Conservation (phyloP, 1,284 basidiomycete genomes). For the Apiotrichum montevideense region DNA sequence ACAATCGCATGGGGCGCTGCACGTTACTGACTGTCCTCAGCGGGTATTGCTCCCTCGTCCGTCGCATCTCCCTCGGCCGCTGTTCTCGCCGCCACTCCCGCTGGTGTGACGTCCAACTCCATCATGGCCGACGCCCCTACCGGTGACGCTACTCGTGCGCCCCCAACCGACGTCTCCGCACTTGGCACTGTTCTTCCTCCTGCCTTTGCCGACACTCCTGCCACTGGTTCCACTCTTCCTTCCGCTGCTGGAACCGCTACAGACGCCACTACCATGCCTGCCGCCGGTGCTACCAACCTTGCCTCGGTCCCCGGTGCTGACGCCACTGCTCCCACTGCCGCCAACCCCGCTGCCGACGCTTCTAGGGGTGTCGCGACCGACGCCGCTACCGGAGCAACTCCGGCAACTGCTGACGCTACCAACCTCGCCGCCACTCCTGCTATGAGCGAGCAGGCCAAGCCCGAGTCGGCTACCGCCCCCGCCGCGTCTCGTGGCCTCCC, state of each 20-base stretch:
- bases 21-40: not conserved
- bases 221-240: not conserved
- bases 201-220: too few relatives aligned
- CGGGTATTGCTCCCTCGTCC: constrained; percentile 6
- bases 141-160: not conserved
- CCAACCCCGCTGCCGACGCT: too few relatives aligned
- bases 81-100: not conserved
- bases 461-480: not conserved
- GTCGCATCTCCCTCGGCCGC: constrained; percentile 19
- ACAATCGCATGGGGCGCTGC: not conserved
- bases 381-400: too few relatives aligned
- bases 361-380: too few relatives aligned
- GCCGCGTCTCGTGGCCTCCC: not conserved
- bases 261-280: not conserved
- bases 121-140: not conserved
- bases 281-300: constrained; percentile 1
- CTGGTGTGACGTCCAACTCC: not conserved
- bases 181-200: too few relatives aligned
- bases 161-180: constrained; percentile 23
- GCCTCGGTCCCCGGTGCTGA: not conserved
- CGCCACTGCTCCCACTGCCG: not conserved
- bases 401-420: not conserved
- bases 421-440: not conserved
- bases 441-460: not conserved
- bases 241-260: not conserved